Evolutionary conservation across 2,329 filamentous ascomycete genomes (phyloP).

Genomic region (Rhinocladiella mackenziei): DNA sequence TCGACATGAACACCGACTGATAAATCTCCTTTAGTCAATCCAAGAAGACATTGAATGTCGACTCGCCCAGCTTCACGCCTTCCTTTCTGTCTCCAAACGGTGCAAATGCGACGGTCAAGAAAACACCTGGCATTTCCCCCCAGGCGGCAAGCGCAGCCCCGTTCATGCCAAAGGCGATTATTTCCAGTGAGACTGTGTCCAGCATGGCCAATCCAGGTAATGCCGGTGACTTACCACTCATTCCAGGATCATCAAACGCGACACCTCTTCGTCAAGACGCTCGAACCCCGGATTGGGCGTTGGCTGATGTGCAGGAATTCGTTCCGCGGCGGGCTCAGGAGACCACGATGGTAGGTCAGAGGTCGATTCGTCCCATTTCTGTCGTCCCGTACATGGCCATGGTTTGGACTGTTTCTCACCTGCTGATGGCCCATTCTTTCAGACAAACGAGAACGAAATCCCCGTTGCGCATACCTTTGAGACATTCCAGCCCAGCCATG

Average conservation of each 20-base stretch:
- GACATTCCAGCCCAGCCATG: conserved; percentile 31
- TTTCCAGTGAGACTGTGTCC: conserved; percentile 36
- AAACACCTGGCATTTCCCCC: conserved; percentile 61
- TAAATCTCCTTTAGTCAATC: conserved; percentile 17
- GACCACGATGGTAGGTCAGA: conserved; percentile 45
- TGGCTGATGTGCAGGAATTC: conserved; percentile 46
- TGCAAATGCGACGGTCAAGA: conserved; percentile 20
- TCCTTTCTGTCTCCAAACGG: conserved; percentile 49
- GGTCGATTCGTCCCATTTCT: too few relatives aligned
- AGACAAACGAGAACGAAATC: conserved; percentile 24
- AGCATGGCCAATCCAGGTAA: conserved; percentile 9
- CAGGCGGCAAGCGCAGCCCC: conserved; percentile 82
- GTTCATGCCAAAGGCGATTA: conserved; percentile 43
- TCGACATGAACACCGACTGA: too few relatives aligned
- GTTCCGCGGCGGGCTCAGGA: conserved; percentile 54
- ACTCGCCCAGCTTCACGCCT: conserved; percentile 92
- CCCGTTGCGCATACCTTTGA: conserved; percentile 22
- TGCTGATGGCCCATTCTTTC: too few relatives aligned
- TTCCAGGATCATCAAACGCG: conserved; percentile 39
- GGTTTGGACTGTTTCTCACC: too few relatives aligned
- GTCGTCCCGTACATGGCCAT: too few relatives aligned
- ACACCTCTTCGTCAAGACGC: conserved; percentile 42
- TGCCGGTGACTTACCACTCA: conserved; percentile 10
- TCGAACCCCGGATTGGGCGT: conserved; percentile 42
- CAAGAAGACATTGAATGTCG: conserved; percentile 69